A percentile compares a stretch with the other conserved stretches of the same genome.
Conservation (phyloP, 768 basidiomycete genomes). For the Chalciporus pseudorubinellus region DNA sequence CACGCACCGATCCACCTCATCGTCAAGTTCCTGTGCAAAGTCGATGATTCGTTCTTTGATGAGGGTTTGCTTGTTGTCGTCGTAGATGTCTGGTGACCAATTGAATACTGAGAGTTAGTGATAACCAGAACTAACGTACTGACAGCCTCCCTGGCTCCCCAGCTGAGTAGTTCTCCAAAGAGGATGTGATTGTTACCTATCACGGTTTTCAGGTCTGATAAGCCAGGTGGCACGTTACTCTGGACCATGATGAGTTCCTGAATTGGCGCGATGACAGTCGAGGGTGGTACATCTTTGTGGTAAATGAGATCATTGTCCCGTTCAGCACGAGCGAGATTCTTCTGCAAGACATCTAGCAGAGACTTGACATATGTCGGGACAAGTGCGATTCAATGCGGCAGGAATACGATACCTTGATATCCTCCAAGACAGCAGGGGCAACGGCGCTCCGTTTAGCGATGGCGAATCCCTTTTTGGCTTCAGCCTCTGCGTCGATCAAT, state of each 20-base stretch:
- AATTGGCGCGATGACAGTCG: constrained; percentile 64
- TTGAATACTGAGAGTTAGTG: background rate
- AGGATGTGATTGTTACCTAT: constrained; percentile 56
- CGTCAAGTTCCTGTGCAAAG: constrained; percentile 60
- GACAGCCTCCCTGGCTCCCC: constrained; percentile 87
- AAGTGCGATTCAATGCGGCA: background rate
- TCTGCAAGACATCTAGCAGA: constrained; percentile 67
- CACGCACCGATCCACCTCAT: constrained; percentile 57
- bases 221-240: constrained; percentile 49
- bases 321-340: constrained; percentile 65
- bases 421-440: constrained; percentile 62
- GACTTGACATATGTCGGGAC: constrained; percentile 48
- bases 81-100: constrained; percentile 67
- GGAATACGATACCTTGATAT: constrained; percentile 60
- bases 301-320: constrained; percentile 97
- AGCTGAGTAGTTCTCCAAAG: constrained; percentile 74
- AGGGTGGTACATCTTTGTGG: constrained; percentile 79
- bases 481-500: constrained; percentile 60
- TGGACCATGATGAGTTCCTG: constrained; percentile 65
- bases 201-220: constrained; percentile 56
- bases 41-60: constrained; percentile 66
- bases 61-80: constrained; percentile 72
- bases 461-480: constrained; percentile 71
- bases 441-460: constrained; percentile 62
- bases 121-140: constrained; percentile 47